Evolutionary conservation across 2,329 filamentous ascomycete genomes (phyloP), one percentile per base, ranked within the genome.

Genomic region (Alternaria panax): DNA sequence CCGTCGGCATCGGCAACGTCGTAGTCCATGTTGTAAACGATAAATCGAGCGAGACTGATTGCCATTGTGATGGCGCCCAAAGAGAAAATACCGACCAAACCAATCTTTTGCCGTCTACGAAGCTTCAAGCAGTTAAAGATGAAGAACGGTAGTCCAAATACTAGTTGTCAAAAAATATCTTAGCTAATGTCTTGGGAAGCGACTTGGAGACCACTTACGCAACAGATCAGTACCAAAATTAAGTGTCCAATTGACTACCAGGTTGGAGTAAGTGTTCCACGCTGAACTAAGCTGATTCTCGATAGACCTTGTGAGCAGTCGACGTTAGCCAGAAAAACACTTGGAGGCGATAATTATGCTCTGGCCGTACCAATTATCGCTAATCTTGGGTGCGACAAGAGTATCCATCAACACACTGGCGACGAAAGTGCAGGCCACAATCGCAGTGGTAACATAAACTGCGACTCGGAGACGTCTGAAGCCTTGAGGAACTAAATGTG

Each of bases 141-240:
- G 57, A 69, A 69, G 54, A 72, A 70, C 0, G 69, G 68, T 1
- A 70, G 51, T 5, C 48, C 47, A n/a, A 72, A 69, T 4, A 72
- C 67, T 66, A 54, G 7, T 41, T 41, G 18, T 41, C 20, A 32
- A 3, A 32, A 3, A 3, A 11, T 7, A 1, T 11, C 8, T 55
- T 34, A 59, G 57, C 12, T 20, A 25, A 32, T 9, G 7, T 5
- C 9, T 11, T 9, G 1, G 2, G 6, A 20, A 7, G 1, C 6
- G 6, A 7, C 0, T 8, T n/a, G 7, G 27, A 11, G n/a, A 8
- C n/a, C 6, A 43, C 62, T 8, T 54, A 71, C 67, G 43, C 12
- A 71, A 42, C 0, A 71, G 40, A 51, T 71, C 68, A 14, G 63
- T 69, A 5, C 54, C 62, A 27, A 66, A 64, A 30, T 71, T 70